Conservation (phyloP, 352 stramenopile species). For the Globisporangium solare region DNA sequence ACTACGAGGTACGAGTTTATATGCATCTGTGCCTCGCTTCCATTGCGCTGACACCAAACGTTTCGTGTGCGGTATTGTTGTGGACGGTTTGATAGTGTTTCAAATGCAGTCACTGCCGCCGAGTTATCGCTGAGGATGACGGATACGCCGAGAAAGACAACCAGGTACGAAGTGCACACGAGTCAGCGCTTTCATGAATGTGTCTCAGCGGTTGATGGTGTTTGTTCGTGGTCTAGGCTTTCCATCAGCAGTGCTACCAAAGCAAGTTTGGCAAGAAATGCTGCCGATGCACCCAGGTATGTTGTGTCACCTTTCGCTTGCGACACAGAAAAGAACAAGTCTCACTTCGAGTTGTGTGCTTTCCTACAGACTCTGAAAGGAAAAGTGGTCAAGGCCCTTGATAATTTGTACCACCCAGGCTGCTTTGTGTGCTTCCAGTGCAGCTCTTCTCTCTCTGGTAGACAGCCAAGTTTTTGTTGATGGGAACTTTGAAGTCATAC, state of each 20-base stretch:
- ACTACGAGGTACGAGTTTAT: constrained; percentile 46
- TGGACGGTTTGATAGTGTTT: constrained; percentile 40
- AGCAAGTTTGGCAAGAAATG: constrained; percentile 76
- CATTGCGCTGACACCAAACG: no score
- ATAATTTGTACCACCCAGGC: constrained; percentile 81
- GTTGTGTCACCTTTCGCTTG: not conserved
- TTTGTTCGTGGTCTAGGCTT: constrained; percentile 30
- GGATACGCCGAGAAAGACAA: constrained; percentile 81
- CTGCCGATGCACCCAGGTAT: constrained; percentile 65
- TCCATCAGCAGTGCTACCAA: constrained; percentile 80
- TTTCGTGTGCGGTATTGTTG: not conserved
- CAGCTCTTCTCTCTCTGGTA: constrained; percentile 71
- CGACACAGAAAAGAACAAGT: no score
- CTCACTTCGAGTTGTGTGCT: no score
- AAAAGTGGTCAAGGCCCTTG: constrained; percentile 82
- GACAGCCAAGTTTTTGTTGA: not conserved
- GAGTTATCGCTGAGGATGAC: constrained; percentile 70
- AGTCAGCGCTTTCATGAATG: no score
- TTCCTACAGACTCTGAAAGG: constrained; percentile 53
- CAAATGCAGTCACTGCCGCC: constrained; percentile 72
- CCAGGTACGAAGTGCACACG: constrained; percentile 28
- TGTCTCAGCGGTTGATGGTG: no score
- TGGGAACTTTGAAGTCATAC: not conserved
- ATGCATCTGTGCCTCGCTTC: not conserved
- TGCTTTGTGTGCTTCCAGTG: constrained; percentile 82